These are phyloP conservation scores for Porcisia hertigi DNA, from an alignment of 208 protist genomes.

Conservation along the genomic window DNA sequence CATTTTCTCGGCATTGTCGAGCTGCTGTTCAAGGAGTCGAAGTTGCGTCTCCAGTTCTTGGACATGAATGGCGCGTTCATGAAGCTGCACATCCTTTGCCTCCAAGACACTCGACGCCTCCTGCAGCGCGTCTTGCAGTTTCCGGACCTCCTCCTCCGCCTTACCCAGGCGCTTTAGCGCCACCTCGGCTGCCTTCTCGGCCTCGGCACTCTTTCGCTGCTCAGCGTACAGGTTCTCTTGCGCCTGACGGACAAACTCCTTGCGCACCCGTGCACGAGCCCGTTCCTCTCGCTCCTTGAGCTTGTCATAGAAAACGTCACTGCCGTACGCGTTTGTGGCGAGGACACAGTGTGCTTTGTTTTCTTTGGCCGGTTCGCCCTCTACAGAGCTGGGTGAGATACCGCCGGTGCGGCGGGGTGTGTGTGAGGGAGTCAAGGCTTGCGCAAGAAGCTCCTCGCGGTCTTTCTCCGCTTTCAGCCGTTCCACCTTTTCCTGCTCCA, in stretches of 20 bases:
- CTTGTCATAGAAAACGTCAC: constrained; percentile 33
- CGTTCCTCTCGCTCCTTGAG: constrained; percentile 38
- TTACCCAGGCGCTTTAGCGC: constrained; percentile 2
- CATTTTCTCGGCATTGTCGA: neutral
- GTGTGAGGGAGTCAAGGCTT: constrained; percentile 5
- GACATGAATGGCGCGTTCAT: constrained; percentile 27
- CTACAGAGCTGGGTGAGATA: neutral
- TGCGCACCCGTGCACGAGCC: constrained; percentile 31
- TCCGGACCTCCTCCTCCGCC: constrained; percentile 10
- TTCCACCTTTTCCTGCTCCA: constrained; percentile 25
- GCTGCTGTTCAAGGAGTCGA: constrained; percentile 24
- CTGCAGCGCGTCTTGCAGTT: constrained; percentile 13
- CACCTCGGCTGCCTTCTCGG: constrained; percentile 17
- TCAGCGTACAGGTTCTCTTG: constrained; percentile 32
- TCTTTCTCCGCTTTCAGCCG: constrained; percentile 32
- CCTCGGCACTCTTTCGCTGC: constrained; percentile 27
- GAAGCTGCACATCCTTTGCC: constrained; percentile 25
- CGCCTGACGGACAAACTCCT: constrained; percentile 33
- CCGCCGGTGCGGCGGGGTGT: constrained; percentile 1
- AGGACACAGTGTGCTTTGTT: neutral
- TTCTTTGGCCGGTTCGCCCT: neutral
- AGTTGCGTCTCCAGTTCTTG: constrained; percentile 26
- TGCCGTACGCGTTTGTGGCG: constrained; percentile 2
- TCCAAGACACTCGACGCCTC: constrained; percentile 15
- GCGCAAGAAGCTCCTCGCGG: constrained; percentile 35